These are phyloP conservation scores for Rhizophlyctis rosea DNA, from an alignment of 192 early-diverging fungal species.

Conservation along the genomic window DNA sequence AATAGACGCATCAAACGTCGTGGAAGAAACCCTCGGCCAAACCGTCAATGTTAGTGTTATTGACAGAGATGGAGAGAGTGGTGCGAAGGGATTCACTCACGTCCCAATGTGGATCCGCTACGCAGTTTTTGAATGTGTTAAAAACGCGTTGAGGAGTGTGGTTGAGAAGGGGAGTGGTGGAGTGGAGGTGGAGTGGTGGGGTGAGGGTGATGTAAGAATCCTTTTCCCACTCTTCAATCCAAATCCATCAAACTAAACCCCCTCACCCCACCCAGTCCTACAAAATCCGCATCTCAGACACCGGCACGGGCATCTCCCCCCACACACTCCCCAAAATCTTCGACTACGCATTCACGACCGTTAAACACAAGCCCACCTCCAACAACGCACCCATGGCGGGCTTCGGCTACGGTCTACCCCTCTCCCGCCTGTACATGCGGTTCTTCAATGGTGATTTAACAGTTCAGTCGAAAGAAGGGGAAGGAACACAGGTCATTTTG, in stretches of 20 bases:
- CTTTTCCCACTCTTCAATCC: not conserved
- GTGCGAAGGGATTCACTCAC: constrained; percentile 78
- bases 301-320: constrained; percentile 86
- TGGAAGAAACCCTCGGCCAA: constrained; percentile 80
- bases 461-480: constrained; percentile 86
- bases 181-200: not conserved
- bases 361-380: constrained; percentile 22
- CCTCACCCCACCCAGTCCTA: not conserved
- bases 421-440: constrained; percentile 79
- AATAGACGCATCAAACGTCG: constrained; percentile 83
- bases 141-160: constrained; percentile 92
- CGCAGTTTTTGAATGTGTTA: constrained; percentile 93
- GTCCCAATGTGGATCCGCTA: constrained; percentile 90
- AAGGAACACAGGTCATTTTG: constrained; percentile 85
- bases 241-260: not conserved
- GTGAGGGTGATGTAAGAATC: not conserved
- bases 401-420: constrained; percentile 92
- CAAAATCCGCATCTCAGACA: constrained; percentile 89
- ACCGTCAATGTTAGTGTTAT: constrained; percentile 55
- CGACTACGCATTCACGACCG: constrained; percentile 79
- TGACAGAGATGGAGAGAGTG: not conserved
- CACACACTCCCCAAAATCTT: constrained; percentile 80
- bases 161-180: constrained; percentile 55
- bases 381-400: constrained; percentile 55
- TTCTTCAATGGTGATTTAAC: constrained; percentile 93